These are phyloP conservation scores for Lentinula guzmanii DNA, from an alignment of 768 basidiomycete genomes.

Conservation along the genomic window DNA sequence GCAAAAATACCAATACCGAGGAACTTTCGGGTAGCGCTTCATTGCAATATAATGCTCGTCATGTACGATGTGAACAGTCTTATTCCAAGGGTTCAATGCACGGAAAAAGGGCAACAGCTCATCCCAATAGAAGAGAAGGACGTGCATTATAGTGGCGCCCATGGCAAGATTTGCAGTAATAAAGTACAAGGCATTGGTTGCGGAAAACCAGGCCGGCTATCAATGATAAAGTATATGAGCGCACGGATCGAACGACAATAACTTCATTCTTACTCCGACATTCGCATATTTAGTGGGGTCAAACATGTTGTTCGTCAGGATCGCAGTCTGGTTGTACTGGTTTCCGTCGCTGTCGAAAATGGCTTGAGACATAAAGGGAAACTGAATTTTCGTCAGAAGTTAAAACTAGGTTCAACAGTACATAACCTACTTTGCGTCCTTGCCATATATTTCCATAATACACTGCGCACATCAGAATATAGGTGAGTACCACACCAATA, in stretches of 20 bases:
- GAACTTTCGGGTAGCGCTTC: constrained; percentile 12
- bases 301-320: constrained; percentile 19
- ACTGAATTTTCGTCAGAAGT: neutral
- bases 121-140: constrained; percentile 28
- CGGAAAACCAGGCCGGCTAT: constrained; percentile 27
- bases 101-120: constrained; percentile 13
- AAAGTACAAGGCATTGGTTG: constrained; percentile 20
- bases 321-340: constrained; percentile 20
- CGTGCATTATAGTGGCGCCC: constrained; percentile 15
- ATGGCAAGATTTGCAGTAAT: constrained; percentile 14
- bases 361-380: constrained; percentile 12
- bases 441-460: constrained; percentile 18
- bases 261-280: constrained; percentile 8
- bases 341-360: constrained; percentile 9
- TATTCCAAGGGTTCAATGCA: constrained; percentile 22
- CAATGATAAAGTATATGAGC: neutral
- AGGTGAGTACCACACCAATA: constrained; percentile 10
- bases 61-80: constrained; percentile 18
- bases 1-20: constrained; percentile 16
- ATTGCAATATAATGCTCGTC: constrained; percentile 17
- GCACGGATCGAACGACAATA: neutral
- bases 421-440: constrained; percentile 1
- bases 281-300: constrained; percentile 16
- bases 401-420: neutral
- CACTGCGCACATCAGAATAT: constrained; percentile 6